Conservation (phyloP, 2,329 filamentous ascomycete genomes). For the Alternaria sp. region DNA sequence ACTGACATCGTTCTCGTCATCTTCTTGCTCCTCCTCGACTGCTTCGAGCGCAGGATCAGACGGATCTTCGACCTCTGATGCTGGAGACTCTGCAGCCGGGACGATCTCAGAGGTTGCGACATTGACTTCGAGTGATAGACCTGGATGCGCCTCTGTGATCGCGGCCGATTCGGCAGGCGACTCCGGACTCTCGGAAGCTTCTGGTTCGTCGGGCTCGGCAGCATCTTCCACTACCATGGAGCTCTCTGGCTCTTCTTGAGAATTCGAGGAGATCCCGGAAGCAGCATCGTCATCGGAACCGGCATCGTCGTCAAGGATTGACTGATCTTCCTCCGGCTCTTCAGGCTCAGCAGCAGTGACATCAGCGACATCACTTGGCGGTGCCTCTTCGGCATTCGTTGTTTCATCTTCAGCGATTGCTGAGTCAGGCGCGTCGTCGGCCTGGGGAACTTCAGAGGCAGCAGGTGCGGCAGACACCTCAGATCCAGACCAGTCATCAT, state of each 20-base stretch:
- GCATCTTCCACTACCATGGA: slow-evolving; percentile 1
- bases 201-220: background rate
- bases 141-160: background rate
- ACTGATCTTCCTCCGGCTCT: background rate
- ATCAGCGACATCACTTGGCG: background rate
- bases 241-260: background rate
- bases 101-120: slow-evolving; percentile 4
- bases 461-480: slow-evolving; percentile 7
- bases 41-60: background rate
- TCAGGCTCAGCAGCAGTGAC: slow-evolving; percentile 1
- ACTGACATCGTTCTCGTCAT: background rate
- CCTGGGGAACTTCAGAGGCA: slow-evolving; percentile 3
- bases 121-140: background rate
- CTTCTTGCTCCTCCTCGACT: background rate
- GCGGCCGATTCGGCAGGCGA: background rate
- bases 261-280: slow-evolving; percentile 1
- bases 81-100: background rate
- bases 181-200: background rate
- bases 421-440: slow-evolving; percentile 1
- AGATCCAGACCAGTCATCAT: slow-evolving; percentile 13
- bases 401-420: slow-evolving; percentile 2
- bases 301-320: background rate
- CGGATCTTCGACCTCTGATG: background rate
- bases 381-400: background rate
- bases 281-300: background rate